These are phyloP conservation scores for Volvox africanus DNA, from an alignment of 139 green algal species.

Conservation along the genomic window DNA sequence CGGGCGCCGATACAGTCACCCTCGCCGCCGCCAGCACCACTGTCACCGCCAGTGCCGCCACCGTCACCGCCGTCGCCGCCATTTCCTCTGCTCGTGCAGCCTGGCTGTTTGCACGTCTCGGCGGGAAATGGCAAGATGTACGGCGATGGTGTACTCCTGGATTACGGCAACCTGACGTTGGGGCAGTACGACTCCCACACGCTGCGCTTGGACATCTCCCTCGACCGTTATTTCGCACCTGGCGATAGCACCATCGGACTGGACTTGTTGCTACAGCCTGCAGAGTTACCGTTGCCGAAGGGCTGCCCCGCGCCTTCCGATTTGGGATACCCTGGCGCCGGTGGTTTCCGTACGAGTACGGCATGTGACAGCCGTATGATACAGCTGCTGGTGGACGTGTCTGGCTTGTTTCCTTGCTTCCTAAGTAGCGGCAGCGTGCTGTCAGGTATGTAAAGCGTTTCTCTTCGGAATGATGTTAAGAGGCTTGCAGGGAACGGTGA, in stretches of 20 bases:
- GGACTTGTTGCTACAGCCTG: not conserved
- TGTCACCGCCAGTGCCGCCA: not conserved
- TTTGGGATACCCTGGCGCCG: not conserved
- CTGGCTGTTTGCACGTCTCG: slow-evolving; percentile 9
- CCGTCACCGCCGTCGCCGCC: not conserved
- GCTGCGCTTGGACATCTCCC: not conserved
- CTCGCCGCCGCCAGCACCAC: not conserved
- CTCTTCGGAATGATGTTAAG: too few relatives aligned
- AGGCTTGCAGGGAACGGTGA: not conserved
- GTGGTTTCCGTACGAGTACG: slow-evolving; percentile 2
- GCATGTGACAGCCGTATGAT: not conserved
- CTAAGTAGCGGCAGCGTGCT: not conserved
- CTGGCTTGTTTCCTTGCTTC: not conserved
- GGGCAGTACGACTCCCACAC: not conserved
- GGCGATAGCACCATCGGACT: not conserved
- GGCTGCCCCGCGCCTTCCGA: slow-evolving; percentile 1
- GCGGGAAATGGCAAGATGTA: slow-evolving; percentile 7
- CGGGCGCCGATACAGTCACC: not conserved
- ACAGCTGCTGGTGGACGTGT: slow-evolving; percentile 2
- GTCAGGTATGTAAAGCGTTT: not conserved
- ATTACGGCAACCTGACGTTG: slow-evolving; percentile 27
- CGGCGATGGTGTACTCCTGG: not conserved
- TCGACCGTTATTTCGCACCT: not conserved
- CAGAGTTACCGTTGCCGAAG: not conserved
- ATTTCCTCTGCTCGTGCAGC: not conserved